Base-by-base conservation (phyloP, 177 flowering plant species). In the Vitis hybrid region DNA sequence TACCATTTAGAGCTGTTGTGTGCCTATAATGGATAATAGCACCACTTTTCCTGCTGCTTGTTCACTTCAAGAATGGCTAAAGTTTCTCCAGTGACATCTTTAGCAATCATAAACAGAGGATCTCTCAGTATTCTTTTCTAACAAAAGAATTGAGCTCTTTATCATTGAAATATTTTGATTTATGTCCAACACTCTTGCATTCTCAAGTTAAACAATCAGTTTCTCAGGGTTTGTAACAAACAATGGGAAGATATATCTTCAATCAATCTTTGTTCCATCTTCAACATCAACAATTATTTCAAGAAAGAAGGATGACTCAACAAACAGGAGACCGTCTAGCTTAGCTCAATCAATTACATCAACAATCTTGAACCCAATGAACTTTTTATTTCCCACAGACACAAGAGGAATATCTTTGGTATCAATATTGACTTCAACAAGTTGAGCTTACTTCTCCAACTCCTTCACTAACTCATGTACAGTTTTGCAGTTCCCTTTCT, bases 311-410 rank as follows among this genome's bases (percentile, higher is more conserved):
- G 99, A 95, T 22, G 99, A 95, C 79, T 95, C 98, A 75, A 95
- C 93, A 4, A 98, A 95, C 63, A 95, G 79, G 50, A 95, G 98
- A 65, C 99, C 98, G 82, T 95, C 97, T 61, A 97, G 93, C 2
- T 98, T 97, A 68, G 90, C 99, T 69, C 93, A 93, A 76, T 89
- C 98, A 73, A 95, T 92, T 8, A 97, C 99, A 84, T 95, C 99
- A 74, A 97, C 97, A 76, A 95, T 83, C 99, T 93, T 95, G 9
- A 85, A 68, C 45, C 99, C 99, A 73, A 95, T 84, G 18, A 76
- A 72, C 66, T 95, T 97, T 67, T 95, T 96, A 78, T 95, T 93
- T 7, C 99, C 98, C 74, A 98, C 87, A 82, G 97, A 95, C 50
- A 95, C 89, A 11, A 97, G 9, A 48, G 98, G 97, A 53, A 20